Evolutionary conservation across 2,329 filamentous ascomycete genomes (phyloP).

Genomic region (Talaromyces verruculosus): DNA sequence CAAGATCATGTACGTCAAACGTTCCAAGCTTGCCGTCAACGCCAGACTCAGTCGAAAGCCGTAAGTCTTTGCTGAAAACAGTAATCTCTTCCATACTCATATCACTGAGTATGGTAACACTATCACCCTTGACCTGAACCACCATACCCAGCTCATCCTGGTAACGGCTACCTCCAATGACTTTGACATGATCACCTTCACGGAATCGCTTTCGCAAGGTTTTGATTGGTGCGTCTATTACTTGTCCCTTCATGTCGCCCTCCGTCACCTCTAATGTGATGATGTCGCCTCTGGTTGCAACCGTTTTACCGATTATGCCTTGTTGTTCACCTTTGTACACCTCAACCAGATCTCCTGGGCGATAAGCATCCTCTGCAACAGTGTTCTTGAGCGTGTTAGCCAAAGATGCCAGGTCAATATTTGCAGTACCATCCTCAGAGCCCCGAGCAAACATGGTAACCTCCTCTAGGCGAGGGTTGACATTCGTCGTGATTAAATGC

Average conservation of each 20-base stretch:
- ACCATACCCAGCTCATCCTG: conserved; percentile 96
- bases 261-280: conserved; percentile 83
- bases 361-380: conserved; percentile 76
- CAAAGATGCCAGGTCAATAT: conserved; percentile 85
- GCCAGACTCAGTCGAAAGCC: conserved; percentile 88
- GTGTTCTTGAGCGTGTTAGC: conserved; percentile 86
- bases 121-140: conserved; percentile 86
- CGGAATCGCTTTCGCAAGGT: conserved; percentile 89
- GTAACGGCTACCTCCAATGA: conserved; percentile 92
- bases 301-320: conserved; percentile 81
- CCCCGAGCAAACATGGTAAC: conserved; percentile 91
- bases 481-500: conserved; percentile 78
- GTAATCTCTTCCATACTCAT: conserved; percentile 92
- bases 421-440: conserved; percentile 87
- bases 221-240: conserved; percentile 89
- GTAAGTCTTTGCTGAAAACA: conserved; percentile 94
- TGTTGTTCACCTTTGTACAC: conserved; percentile 95
- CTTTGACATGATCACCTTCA: conserved; percentile 95
- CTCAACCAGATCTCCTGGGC: conserved; percentile 93
- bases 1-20: conserved; percentile 88
- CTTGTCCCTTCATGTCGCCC: conserved; percentile 77
- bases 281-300: conserved; percentile 86
- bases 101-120: conserved; percentile 89
- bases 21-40: conserved; percentile 79
- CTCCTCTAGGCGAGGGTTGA: conserved; percentile 91